Percentiles rank a stretch among this genome's conserved stretches.
phyloP scores from a whole-genome alignment of 352 stramenopile genomes.

The Globisporangium echinulatum region DNA sequence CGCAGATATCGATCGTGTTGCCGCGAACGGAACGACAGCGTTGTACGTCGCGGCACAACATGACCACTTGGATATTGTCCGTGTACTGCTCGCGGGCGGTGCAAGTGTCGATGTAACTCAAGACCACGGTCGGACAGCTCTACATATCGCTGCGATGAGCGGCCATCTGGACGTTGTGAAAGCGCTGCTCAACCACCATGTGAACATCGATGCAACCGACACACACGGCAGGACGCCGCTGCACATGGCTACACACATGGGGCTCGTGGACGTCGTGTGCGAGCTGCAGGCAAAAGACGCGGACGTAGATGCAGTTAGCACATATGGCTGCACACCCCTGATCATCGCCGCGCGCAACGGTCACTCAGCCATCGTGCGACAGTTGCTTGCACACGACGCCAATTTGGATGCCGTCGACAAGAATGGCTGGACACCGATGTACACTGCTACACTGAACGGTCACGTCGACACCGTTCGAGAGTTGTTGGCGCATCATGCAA shows the following conservation, averaged over 20 bases:
- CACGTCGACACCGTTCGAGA: not conserved
- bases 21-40: not conserved
- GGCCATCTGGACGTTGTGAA: not conserved
- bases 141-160: not conserved
- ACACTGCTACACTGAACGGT: not conserved
- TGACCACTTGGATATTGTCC: not conserved
- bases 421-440: not conserved
- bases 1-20: not conserved
- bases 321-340: not conserved
- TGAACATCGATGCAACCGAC: not conserved
- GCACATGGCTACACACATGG: not conserved
- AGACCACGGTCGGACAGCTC: not conserved
- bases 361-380: not conserved
- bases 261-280: not conserved
- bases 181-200: not conserved
- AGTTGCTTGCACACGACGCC: not conserved
- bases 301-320: not conserved
- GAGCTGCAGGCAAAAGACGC: not conserved
- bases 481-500: not conserved
- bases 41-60: not conserved
- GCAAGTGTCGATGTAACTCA: not conserved
- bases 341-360: not conserved
- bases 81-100: not conserved
- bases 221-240: not conserved
- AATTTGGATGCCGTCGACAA: not conserved